Evolutionary conservation across 495 filamentous ascomycete species (phyloP).

Genomic region (Neurospora terricola): DNA sequence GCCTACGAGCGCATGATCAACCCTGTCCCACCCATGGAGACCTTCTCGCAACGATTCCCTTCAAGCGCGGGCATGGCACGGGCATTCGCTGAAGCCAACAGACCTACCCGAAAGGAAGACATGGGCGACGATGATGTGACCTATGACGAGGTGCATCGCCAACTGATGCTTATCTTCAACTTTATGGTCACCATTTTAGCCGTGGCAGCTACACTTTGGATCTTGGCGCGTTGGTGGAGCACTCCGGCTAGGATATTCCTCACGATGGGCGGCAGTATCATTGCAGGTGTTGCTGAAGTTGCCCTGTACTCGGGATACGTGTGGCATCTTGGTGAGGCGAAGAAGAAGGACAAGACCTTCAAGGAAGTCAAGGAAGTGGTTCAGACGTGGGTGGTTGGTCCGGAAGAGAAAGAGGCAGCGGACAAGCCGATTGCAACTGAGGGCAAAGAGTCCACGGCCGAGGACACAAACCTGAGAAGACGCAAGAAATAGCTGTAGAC

Average conservation of each 20-base stretch:
- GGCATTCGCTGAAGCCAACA: conserved; percentile 41
- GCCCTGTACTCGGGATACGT: conserved; percentile 82
- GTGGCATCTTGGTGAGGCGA: conserved; percentile 63
- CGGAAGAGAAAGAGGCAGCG: conserved; percentile 25
- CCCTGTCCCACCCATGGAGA: conserved; percentile 43
- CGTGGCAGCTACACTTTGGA: conserved; percentile 62
- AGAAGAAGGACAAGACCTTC: conserved; percentile 49
- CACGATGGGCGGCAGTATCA: conserved; percentile 54
- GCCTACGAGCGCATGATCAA: conserved; percentile 69
- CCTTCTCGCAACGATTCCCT: conserved; percentile 50
- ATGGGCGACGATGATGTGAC: conserved; percentile 46
- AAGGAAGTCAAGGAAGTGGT: conserved; percentile 63
- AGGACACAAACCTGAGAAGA: conserved; percentile 21
- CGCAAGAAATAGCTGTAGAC: conserved; percentile 13
- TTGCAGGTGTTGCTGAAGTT: conserved; percentile 80
- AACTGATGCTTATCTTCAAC: conserved; percentile 65
- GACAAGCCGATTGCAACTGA: conserved; percentile 27
- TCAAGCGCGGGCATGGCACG: conserved; percentile 32
- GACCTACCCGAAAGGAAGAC: conserved; percentile 26
- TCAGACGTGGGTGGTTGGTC: conserved; percentile 58
- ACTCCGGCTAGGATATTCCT: conserved; percentile 58
- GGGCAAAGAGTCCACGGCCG: background rate
- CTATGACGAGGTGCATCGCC: conserved; percentile 62
- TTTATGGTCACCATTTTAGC: conserved; percentile 63
- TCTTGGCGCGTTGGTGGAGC: conserved; percentile 59